Percentiles rank a stretch among this genome's conserved stretches.
Evolutionary conservation across 352 stramenopile genomes (phyloP).

Genomic region (Phytophthora cryptogea): DNA sequence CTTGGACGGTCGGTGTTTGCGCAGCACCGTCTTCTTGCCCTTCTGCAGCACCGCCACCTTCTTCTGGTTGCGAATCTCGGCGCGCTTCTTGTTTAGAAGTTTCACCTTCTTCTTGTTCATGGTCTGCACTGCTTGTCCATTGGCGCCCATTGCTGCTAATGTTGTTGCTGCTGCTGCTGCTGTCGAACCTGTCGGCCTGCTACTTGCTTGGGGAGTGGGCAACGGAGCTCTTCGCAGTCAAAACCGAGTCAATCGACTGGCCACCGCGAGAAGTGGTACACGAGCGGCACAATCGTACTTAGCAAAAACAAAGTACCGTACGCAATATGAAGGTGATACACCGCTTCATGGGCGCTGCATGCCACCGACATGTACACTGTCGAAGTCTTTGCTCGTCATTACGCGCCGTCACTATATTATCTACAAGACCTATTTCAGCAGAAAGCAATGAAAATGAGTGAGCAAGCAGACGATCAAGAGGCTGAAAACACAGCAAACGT

Average conservation of each 20-base stretch:
- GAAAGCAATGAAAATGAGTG: background rate
- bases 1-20: constrained; percentile 75
- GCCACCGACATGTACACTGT: background rate
- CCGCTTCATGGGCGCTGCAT: background rate
- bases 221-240: constrained; percentile 25
- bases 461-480: background rate
- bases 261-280: constrained; percentile 39
- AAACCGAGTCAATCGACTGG: constrained; percentile 32
- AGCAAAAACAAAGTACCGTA: constrained; percentile 9
- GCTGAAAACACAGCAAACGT: background rate
- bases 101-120: constrained; percentile 91
- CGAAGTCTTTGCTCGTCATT: background rate
- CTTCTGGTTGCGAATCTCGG: constrained; percentile 77
- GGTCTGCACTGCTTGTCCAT: constrained; percentile 68
- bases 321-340: background rate
- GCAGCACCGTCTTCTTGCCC: constrained; percentile 57
- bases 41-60: constrained; percentile 71
- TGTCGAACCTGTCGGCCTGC: constrained; percentile 2
- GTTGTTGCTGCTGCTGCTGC: constrained; percentile 7
- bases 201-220: constrained; percentile 25
- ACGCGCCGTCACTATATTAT: background rate
- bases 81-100: constrained; percentile 84
- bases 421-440: background rate
- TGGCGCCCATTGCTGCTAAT: constrained; percentile 42
- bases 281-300: constrained; percentile 38